A percentile compares a stretch with the other conserved stretches of the same genome.
Conservation (phyloP, 192 early-diverging fungal species). For the Umbelopsis vinacea region DNA sequence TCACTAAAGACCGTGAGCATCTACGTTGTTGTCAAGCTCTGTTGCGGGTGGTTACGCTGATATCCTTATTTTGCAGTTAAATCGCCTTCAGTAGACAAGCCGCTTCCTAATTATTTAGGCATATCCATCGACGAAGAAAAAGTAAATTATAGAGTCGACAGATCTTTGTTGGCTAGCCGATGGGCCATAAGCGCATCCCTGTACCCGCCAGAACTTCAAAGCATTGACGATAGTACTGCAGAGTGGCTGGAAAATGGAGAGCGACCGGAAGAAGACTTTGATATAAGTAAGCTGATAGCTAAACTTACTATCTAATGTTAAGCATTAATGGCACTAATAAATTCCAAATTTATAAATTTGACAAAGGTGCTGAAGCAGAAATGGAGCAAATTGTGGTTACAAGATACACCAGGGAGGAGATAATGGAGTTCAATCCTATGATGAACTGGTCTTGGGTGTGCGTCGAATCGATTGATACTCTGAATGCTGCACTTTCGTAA, state of each 20-base stretch:
- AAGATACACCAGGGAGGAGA: background rate
- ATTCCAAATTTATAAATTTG: background rate
- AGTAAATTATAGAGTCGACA: background rate
- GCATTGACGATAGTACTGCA: no score
- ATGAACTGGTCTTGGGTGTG: background rate
- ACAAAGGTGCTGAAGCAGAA: background rate
- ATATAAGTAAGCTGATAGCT: no score
- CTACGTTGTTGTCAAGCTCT: no score
- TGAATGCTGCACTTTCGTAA: background rate
- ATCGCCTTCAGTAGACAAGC: background rate
- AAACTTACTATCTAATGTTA: no score
- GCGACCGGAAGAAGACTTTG: no score
- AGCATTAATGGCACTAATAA: no score
- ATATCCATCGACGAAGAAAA: background rate
- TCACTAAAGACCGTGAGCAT: background rate
- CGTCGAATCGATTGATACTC: background rate
- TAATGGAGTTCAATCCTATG: background rate
- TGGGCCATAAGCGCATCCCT: background rate
- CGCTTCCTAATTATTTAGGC: background rate
- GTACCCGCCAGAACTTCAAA: no score
- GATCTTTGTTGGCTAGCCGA: background rate
- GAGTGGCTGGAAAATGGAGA: no score
- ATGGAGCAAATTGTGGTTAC: no score
- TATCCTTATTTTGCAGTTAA: background rate
- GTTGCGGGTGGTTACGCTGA: background rate